Conservation (phyloP, 257 asterid genomes). For the Gardenia jasminoides region DNA sequence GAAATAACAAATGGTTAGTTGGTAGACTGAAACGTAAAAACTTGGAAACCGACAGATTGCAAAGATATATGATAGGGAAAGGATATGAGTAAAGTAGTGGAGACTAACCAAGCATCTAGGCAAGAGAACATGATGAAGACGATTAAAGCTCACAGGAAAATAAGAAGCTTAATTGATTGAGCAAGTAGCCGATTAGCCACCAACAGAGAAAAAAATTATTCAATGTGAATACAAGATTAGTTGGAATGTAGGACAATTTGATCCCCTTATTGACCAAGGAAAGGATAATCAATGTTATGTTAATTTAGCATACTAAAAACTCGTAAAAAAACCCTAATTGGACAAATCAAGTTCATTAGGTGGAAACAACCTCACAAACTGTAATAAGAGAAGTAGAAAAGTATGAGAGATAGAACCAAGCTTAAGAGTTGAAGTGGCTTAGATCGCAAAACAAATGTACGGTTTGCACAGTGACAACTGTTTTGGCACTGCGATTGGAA, state of each 20-base stretch:
- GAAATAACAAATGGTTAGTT: constrained; percentile 10
- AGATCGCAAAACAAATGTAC: not conserved
- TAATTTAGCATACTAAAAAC: not conserved
- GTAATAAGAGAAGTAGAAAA: not conserved
- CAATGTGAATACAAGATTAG: not conserved
- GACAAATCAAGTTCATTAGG: not conserved
- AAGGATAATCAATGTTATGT: too few species aligned
- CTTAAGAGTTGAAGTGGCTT: not conserved
- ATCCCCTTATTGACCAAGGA: too few species aligned
- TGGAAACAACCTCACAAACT: not conserved
- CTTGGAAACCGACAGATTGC: constrained; percentile 4
- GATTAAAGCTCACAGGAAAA: not conserved
- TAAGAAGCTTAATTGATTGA: not conserved
- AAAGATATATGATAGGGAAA: not conserved
- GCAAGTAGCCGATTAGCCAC: not conserved
- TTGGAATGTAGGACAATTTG: not conserved
- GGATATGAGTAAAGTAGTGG: not conserved
- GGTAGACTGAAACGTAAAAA: constrained; percentile 16
- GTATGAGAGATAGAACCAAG: not conserved
- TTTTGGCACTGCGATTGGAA: not conserved
- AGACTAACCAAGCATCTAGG: not conserved
- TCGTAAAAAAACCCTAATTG: not conserved
- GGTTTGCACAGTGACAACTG: not conserved
- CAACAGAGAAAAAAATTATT: not conserved
- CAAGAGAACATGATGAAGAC: constrained; percentile 3